Evolutionary conservation across 257 asterid genomes (phyloP), one percentile per base, ranked within the genome.

Genomic region (Forsythia suspensa): DNA sequence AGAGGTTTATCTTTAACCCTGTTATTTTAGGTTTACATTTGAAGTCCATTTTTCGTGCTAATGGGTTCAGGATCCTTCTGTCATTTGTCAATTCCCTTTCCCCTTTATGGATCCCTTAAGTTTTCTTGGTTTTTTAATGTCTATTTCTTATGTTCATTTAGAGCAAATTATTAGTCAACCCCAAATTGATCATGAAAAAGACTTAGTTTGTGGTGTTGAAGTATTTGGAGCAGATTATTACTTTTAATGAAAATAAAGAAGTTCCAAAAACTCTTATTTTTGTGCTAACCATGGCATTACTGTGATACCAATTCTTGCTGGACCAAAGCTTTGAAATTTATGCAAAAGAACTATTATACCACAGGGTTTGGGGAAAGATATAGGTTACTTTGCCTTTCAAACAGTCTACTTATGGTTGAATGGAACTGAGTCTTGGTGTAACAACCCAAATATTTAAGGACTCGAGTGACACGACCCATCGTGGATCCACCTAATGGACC

Each of bases 1-100:
- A 77, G 83, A 88, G 94, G 94, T 85, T 77, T 8, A 63, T 20
- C 71, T 72, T 37, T 70, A 66, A 16, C 70, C 38, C 57, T 72
- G 8, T 11, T 20, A 24, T 13, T 44, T 34, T 10, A 3, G 5
- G 38, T 52, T 37, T 12, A 11, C 1, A 10, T 20, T 69, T 68
- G 38, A 8, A 16, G 57, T 13, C 57, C 57, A 15, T 15, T 21
- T 8, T 6, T 55, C n/a, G 69, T 2, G 52, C 44, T 41, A 71
- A 6, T 71, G 61, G 18, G 40, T 15, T 63, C 12, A 11, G 46
- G 68, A 29, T 1, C 12, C 13, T 69, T 44, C 71, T 4, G 3
- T 37, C 20, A 2, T 63, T 13, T 66, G 10, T 15, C 55, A 16
- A 18, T 57, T 1, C 7, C 42, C 42, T 39, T 51, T 7, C 29